Evolutionary conservation across 768 basidiomycete species (phyloP).

Genomic region (Suillus lakei): DNA sequence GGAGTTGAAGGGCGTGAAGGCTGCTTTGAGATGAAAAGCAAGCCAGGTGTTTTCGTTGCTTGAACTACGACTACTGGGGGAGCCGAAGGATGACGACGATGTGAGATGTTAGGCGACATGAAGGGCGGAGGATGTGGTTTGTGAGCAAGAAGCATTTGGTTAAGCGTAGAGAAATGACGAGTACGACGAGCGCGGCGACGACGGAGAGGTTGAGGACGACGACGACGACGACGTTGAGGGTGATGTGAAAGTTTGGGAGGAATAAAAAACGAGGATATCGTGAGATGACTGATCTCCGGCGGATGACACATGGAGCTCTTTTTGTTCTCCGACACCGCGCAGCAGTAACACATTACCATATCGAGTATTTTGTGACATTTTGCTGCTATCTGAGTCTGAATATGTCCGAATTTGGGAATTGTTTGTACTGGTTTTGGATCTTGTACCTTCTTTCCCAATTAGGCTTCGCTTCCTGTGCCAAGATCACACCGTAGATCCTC

Average conservation of each 20-base stretch:
- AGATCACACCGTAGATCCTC: slow-evolving; percentile 6
- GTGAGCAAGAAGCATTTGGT: slow-evolving; percentile 47
- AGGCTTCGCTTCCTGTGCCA: slow-evolving; percentile 2
- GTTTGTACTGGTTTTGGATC: slow-evolving; percentile 6
- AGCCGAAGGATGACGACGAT: slow-evolving; percentile 72
- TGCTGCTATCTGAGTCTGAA: slow-evolving; percentile 27
- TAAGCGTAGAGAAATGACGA: slow-evolving; percentile 2
- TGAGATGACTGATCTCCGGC: slow-evolving; percentile 27
- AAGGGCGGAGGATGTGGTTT: slow-evolving; percentile 37
- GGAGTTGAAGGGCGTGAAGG: slow-evolving; percentile 42
- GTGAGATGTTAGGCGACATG: slow-evolving; percentile 41
- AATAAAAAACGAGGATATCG: slow-evolving; percentile 34
- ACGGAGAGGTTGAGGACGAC: slow-evolving; percentile 7
- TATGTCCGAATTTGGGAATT: slow-evolving; percentile 29
- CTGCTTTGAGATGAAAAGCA: slow-evolving; percentile 67
- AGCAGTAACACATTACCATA: slow-evolving; percentile 31
- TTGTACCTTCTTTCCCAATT: slow-evolving; percentile 14
- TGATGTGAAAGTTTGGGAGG: slow-evolving; percentile 14
- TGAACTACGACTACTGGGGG: slow-evolving; percentile 70
- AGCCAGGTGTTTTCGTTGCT: slow-evolving; percentile 74
- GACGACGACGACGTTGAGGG: slow-evolving; percentile 1
- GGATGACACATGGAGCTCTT: slow-evolving; percentile 29
- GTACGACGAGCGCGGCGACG: slow-evolving; percentile 10
- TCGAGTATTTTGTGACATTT: slow-evolving; percentile 14
- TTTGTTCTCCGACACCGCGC: slow-evolving; percentile 38